These are phyloP conservation scores for Hypoxylon sp. DNA, from an alignment of 2,329 filamentous ascomycete genomes.

Conservation along the genomic window DNA sequence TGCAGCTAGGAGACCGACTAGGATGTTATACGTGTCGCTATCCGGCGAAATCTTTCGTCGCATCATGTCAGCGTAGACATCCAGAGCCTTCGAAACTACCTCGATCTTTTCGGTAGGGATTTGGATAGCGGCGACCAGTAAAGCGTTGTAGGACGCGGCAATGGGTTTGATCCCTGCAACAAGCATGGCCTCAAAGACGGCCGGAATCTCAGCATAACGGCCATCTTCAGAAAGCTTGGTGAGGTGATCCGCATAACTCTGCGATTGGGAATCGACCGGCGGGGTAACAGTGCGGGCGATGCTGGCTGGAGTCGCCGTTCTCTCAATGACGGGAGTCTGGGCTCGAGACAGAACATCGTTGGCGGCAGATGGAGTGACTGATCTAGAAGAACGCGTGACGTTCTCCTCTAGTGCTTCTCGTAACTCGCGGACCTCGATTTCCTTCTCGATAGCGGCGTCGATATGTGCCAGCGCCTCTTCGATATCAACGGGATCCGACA, in stretches of 20 bases:
- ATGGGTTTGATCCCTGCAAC: conserved; percentile 84
- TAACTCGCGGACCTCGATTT: conserved; percentile 61
- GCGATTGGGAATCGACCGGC: conserved; percentile 71
- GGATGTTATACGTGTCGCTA: conserved; percentile 85
- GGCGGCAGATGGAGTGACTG: conserved; percentile 53
- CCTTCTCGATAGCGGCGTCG: conserved; percentile 84
- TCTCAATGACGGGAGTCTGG: conserved; percentile 57
- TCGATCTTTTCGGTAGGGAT: conserved; percentile 83
- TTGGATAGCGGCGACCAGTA: conserved; percentile 85
- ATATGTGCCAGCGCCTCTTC: conserved; percentile 80
- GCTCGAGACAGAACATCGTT: conserved; percentile 56
- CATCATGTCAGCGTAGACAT: conserved; percentile 97
- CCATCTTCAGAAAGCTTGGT: conserved; percentile 76
- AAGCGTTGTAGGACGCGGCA: conserved; percentile 88
- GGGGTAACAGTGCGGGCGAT: conserved; percentile 70
- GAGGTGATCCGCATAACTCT: conserved; percentile 82
- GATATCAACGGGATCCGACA: conserved; percentile 59
- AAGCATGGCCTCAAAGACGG: conserved; percentile 91
- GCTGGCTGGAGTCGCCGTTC: conserved; percentile 58
- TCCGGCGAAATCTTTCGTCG: conserved; percentile 84
- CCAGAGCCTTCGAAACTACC: conserved; percentile 89
- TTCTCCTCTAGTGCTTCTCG: conserved; percentile 48
- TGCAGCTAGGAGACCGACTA: conserved; percentile 84
- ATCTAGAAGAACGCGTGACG: conserved; percentile 52
- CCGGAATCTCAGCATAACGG: conserved; percentile 88